A percentile compares a stretch with the other conserved stretches of the same genome.
Conservation (phyloP, 306 rosid genomes). For the Trichosanthes truncata region DNA sequence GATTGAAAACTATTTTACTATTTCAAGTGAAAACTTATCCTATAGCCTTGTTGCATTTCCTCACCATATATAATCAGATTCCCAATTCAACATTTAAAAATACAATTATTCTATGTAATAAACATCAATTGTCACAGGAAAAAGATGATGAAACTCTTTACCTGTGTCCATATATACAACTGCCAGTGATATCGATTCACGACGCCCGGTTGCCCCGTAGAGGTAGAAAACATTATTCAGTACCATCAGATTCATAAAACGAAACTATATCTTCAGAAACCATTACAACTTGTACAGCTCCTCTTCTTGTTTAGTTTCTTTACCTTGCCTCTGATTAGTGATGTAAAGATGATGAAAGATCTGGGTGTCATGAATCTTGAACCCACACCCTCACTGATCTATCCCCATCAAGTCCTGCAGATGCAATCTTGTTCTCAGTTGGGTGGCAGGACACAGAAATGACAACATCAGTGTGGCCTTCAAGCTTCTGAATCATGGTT, state of each 20-base stretch:
- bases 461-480: constrained; percentile 80
- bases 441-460: constrained; percentile 85
- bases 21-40: background rate
- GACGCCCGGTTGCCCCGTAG: background rate
- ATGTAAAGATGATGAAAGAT: background rate
- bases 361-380: constrained; percentile 38
- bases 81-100: background rate
- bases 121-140: background rate
- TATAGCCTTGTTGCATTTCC: background rate
- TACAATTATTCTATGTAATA: background rate
- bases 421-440: constrained; percentile 77
- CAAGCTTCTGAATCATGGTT: constrained; percentile 75
- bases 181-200: background rate
- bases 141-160: background rate
- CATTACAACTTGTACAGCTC: background rate
- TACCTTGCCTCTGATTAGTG: background rate
- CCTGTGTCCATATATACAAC: background rate
- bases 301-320: background rate
- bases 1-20: background rate
- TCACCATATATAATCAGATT: background rate
- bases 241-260: background rate
- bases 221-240: background rate
- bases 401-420: constrained; percentile 70
- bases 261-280: background rate
- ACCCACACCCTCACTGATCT: constrained; percentile 76